Evolutionary conservation across 2,329 filamentous ascomycete genomes (phyloP).

Genomic region (Beauveria caledonica): DNA sequence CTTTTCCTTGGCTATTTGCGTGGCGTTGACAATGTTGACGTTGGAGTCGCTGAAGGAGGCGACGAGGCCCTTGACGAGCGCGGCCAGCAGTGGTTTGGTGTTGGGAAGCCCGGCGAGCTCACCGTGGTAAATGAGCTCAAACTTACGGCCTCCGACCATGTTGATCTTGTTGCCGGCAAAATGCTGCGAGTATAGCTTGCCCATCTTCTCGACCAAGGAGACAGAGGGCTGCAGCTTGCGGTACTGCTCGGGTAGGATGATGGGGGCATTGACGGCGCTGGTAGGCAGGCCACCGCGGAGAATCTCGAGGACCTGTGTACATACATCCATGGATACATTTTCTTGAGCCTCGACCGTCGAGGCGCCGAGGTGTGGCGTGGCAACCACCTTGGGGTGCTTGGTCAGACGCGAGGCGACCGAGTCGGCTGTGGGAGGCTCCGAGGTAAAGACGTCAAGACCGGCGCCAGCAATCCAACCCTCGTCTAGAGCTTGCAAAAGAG

Average conservation of each 20-base stretch:
- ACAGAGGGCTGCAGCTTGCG: slow-evolving; percentile 71
- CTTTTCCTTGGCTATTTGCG: slow-evolving; percentile 65
- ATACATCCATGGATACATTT: slow-evolving; percentile 76
- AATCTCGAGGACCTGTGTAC: slow-evolving; percentile 68
- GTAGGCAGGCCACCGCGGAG: slow-evolving; percentile 65
- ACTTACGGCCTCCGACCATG: slow-evolving; percentile 53
- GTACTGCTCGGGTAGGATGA: slow-evolving; percentile 76
- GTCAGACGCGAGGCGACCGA: slow-evolving; percentile 56
- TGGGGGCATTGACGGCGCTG: slow-evolving; percentile 69
- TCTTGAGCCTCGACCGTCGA: slow-evolving; percentile 78
- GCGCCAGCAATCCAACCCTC: slow-evolving; percentile 66
- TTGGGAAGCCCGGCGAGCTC: slow-evolving; percentile 63
- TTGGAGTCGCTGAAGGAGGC: slow-evolving; percentile 59
- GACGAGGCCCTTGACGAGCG: slow-evolving; percentile 68
- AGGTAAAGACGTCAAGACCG: slow-evolving; percentile 71
- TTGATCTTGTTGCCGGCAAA: slow-evolving; percentile 40
- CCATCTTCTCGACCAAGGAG: slow-evolving; percentile 69
- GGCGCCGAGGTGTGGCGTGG: slow-evolving; percentile 72
- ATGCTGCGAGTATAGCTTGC: slow-evolving; percentile 70
- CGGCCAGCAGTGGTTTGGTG: slow-evolving; percentile 71
- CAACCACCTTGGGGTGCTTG: slow-evolving; percentile 62
- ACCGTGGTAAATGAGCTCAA: slow-evolving; percentile 72
- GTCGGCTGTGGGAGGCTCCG: slow-evolving; percentile 52
- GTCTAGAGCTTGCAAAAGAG: slow-evolving; percentile 62
- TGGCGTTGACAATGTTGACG: slow-evolving; percentile 78